Evolutionary conservation across 257 asterid genomes (phyloP).

Genomic region (Nicotiana otophora): DNA sequence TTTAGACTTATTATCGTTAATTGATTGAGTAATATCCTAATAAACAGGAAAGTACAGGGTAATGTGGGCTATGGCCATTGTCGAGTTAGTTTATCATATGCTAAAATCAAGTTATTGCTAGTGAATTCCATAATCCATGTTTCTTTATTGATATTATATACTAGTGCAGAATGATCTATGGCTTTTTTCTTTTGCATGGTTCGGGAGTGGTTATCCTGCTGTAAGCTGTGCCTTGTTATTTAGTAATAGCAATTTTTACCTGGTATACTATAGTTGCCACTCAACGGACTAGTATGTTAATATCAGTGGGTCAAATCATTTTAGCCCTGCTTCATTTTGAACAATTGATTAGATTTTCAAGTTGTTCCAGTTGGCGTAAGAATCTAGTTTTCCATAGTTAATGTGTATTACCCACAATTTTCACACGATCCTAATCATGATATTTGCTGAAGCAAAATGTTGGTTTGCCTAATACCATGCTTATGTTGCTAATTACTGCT

Average conservation of each 20-base stretch:
- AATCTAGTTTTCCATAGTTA: neutral
- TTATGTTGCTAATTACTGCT: neutral
- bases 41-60: neutral
- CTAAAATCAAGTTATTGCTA: conserved; percentile 2
- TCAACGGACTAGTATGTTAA: neutral
- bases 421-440: neutral
- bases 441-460: neutral
- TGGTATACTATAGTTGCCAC: neutral
- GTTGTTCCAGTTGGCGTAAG: neutral
- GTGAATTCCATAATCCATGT: neutral
- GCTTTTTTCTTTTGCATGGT: neutral
- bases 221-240: neutral
- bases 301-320: neutral
- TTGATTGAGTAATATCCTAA: neutral
- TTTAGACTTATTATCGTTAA: neutral
- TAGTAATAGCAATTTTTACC: neutral
- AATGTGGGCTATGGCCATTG: neutral
- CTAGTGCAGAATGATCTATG: neutral
- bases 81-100: neutral
- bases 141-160: neutral
- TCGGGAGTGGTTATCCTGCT: neutral
- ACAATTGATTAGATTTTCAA: neutral
- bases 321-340: neutral
- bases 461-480: neutral
- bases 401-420: neutral